Conservation (phyloP, 116 monocot species). For the Cymodocea nodosa region DNA sequence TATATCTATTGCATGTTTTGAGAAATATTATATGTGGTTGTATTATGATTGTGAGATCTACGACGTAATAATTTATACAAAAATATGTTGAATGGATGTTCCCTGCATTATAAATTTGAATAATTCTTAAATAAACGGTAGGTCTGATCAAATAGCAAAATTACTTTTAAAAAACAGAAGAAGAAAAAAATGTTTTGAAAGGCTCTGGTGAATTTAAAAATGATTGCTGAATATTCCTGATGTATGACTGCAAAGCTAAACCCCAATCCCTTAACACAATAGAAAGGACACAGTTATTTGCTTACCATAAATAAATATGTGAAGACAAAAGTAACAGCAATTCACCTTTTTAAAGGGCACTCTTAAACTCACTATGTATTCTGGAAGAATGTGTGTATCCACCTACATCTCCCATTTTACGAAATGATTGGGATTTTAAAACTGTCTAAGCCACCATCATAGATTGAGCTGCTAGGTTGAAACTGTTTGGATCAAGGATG, state of each 20-base stretch:
- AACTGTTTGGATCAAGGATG: conserved; percentile 49
- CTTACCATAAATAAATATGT: background rate
- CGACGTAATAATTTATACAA: too few relatives aligned
- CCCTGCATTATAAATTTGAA: too few relatives aligned
- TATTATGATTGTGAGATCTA: too few relatives aligned
- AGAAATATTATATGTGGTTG: too few relatives aligned
- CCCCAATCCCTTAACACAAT: conserved; percentile 69
- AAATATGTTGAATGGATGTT: too few relatives aligned
- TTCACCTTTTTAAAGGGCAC: conserved; percentile 51
- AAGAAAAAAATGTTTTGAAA: too few relatives aligned
- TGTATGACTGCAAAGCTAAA: conserved; percentile 83
- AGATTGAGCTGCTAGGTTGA: conserved; percentile 62
- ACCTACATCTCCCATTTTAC: conserved; percentile 57
- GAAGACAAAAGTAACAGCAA: background rate
- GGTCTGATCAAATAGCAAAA: too few relatives aligned
- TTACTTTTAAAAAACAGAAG: too few relatives aligned
- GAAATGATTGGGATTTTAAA: conserved; percentile 70
- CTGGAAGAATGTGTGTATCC: conserved; percentile 58
- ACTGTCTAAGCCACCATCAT: conserved; percentile 78
- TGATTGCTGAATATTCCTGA: conserved; percentile 38
- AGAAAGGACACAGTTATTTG: conserved; percentile 29
- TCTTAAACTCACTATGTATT: conserved; percentile 58
- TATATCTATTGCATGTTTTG: too few relatives aligned
- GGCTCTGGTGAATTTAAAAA: too few relatives aligned
- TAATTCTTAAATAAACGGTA: too few relatives aligned